Evolutionary conservation across 2,329 filamentous ascomycete species (phyloP), one percentile per base, ranked within the genome.

Genomic region (Nigrospora osmanthi): DNA sequence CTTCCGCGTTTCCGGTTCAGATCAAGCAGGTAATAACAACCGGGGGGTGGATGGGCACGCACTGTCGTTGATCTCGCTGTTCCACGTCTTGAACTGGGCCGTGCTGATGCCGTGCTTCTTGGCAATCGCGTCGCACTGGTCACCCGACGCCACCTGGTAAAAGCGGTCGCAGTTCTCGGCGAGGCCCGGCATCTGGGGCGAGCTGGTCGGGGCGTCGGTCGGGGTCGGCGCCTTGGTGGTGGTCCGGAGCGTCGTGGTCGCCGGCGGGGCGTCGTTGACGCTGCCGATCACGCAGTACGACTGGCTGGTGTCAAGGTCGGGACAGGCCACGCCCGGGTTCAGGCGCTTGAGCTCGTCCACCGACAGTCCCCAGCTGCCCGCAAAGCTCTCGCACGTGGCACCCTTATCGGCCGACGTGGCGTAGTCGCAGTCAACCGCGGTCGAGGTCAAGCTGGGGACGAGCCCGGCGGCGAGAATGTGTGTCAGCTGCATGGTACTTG

Each of bases 81-180:
- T 55, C 53, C 53, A 54, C 6, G 28, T 34, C 17, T 12, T 10
- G 34, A 55, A 51, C 33, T 51, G 34, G 11, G 38, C 40, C 4
- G 43, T n/a, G 12, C 40, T 42, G 34, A 54, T 53, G 32, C 46
- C 40, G 28, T 46, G 35, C 5, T 47, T 42, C 6, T 15, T 23
- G n/a, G 45, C 46, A 33, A 55, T 48, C 19, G n/a, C 15, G n/a
- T 46, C 32, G 54, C 66, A 68, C 12, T 34, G 49, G 44, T 66
- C 61, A 36, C 63, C 61, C 11, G 45, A 50, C 32, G 53, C 52
- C 23, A 62, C 52, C 34, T 51, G 55, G 52, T 62, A 59, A 55
- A 58, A 65, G 34, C 50, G 40, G 16, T 50, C 55, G 55, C 64
- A 67, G 42, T 43, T 43, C 13, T 32, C n/a, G 10, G 44, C 34